Conservation (phyloP, 331 rosid species). For the Telfairia occidentalis region DNA sequence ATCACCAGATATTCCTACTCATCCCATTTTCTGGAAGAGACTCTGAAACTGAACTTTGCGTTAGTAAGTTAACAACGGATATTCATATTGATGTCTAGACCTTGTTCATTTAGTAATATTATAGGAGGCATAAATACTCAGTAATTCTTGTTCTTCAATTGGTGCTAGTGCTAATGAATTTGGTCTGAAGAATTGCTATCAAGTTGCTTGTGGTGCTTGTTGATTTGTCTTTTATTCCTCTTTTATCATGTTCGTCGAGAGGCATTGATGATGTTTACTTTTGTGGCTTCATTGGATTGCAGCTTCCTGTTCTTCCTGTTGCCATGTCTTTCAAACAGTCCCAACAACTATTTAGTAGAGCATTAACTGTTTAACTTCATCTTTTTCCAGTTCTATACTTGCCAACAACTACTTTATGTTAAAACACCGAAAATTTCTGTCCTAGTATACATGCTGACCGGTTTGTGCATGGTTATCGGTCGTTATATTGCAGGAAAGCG, state of each 20-base stretch:
- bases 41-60: background rate
- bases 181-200: background rate
- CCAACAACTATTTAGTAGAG: background rate
- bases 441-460: background rate
- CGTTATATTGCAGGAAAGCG: conserved; percentile 36
- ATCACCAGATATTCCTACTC: too few species aligned
- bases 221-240: background rate
- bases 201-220: background rate
- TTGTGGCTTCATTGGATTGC: background rate
- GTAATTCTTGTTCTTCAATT: background rate
- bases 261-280: background rate
- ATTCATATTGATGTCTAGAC: background rate
- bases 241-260: background rate
- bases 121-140: background rate
- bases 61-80: background rate
- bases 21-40: background rate
- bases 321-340: conserved; percentile 4
- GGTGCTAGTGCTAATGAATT: background rate
- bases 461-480: background rate
- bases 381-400: background rate
- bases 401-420: background rate
- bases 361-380: background rate
- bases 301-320: background rate
- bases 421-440: background rate
- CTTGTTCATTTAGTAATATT: background rate